Evolutionary conservation across 2,329 filamentous ascomycete species (phyloP), one percentile per base, ranked within the genome.

Genomic region (Fusarium temperatum): DNA sequence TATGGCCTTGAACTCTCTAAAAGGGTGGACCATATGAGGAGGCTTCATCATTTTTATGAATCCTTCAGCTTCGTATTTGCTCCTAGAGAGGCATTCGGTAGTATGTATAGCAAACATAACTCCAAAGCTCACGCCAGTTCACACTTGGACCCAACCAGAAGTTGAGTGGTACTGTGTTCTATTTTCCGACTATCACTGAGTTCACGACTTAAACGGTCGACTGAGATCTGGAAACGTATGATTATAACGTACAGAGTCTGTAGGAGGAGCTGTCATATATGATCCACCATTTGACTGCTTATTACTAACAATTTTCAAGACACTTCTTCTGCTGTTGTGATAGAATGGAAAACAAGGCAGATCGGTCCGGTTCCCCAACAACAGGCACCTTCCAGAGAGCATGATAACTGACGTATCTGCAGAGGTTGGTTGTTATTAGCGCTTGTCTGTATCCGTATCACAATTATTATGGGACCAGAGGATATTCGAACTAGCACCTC

Each of bases 391-490:
- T 26, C 26, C 20, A 64, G 28, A 15, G 38, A 41, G 36, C 44
- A 47, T 47, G 39, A 59, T 26, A 30, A 50, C 48, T 55, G 17
- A 20, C n/a, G n/a, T 47, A 53, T 47, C 41, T 20, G 32, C 47
- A 36, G 30, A 44, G 36, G 60, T 58, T 24, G 54, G 70, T 48
- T 28, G 24, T 61, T n/a, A 32, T 63, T 64, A 57, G 32, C 50
- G 39, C 45, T 61, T 35, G 54, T 68, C 62, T 58, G 62, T 39
- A 68, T 71, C 32, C 39, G 66, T 62, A 74, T 41, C 18, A 22
- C 18, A 55, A 36, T 41, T 38, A 36, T 41, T 38, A 30, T 47
- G 45, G 54, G 36, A 32, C 18, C 42, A 22, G 18, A 59, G 18
- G 59, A 39, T 22, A 42, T 44, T 64, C 28, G 41, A 48, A 8